These are phyloP conservation scores for Coemansia sp. DNA, from an alignment of 192 early-diverging fungal species.

Conservation along the genomic window DNA sequence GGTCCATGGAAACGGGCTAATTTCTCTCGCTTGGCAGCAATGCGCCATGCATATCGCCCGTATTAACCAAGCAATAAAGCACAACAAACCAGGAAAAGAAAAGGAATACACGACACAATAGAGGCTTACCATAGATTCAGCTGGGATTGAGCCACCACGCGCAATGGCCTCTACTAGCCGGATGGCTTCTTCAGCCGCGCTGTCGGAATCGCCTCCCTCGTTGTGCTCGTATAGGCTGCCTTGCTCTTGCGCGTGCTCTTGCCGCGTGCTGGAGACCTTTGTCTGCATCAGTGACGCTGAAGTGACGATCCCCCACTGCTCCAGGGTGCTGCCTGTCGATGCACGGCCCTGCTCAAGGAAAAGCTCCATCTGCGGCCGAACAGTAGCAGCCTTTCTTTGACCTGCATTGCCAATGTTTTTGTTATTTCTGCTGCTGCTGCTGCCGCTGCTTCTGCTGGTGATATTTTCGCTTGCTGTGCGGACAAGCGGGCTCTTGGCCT, in stretches of 20 bases:
- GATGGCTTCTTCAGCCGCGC: conserved; percentile 9
- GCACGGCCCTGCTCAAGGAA: conserved; percentile 35
- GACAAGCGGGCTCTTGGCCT: background rate
- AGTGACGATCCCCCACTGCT: conserved; percentile 49
- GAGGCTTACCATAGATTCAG: conserved; percentile 27
- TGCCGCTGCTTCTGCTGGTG: background rate
- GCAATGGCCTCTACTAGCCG: conserved; percentile 19
- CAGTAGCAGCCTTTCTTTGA: conserved; percentile 1
- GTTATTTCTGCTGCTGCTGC: background rate
- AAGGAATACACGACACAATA: background rate
- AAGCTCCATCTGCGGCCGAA: conserved; percentile 9
- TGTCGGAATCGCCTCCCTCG: conserved; percentile 14
- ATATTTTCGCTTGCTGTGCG: conserved; percentile 1
- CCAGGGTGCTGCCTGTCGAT: conserved; percentile 33
- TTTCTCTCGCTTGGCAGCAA: background rate
- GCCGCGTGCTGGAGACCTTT: conserved; percentile 7
- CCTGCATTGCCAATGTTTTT: background rate
- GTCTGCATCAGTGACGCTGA: conserved; percentile 9
- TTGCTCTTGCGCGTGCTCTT: conserved; percentile 12
- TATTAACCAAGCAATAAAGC: background rate
- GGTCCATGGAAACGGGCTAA: background rate
- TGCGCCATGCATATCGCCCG: conserved; percentile 4
- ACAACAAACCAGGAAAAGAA: background rate
- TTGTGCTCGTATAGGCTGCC: conserved; percentile 10
- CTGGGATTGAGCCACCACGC: conserved; percentile 12